Conservation (phyloP, 1,284 basidiomycete genomes). For the Cronartium ribicola region DNA sequence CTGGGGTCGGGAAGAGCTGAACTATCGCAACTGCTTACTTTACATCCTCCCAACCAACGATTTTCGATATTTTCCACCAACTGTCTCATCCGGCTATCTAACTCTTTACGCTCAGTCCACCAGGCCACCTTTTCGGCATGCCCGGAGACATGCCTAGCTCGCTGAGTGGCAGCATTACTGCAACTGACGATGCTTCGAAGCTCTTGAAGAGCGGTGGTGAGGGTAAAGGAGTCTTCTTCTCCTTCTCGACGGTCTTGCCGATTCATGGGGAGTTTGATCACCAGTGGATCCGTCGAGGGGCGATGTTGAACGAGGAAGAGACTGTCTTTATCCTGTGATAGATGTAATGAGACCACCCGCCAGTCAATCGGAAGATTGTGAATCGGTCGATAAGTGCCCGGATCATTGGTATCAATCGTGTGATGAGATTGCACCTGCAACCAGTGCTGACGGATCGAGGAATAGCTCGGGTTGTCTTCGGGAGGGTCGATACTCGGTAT, state of each 20-base stretch:
- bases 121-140: conserved; percentile 57
- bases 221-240: conserved; percentile 67
- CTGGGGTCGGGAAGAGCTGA: neutral
- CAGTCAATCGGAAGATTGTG: conserved; percentile 67
- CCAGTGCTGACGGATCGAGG: neutral
- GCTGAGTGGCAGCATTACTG: conserved; percentile 71
- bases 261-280: conserved; percentile 81
- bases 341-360: conserved; percentile 76
- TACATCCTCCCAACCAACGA: conserved; percentile 96
- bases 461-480: neutral
- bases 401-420: conserved; percentile 20
- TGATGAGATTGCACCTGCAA: conserved; percentile 28
- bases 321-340: conserved; percentile 74
- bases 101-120: conserved; percentile 73
- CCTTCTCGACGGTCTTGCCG: conserved; percentile 71
- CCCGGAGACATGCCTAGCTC: conserved; percentile 65
- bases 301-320: conserved; percentile 79
- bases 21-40: conserved; percentile 58
- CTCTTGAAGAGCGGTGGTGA: conserved; percentile 69
- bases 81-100: conserved; percentile 71
- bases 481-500: neutral
- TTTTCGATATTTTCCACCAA: conserved; percentile 83
- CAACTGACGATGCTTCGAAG: conserved; percentile 70
- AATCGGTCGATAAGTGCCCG: conserved; percentile 44
- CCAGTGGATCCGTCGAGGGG: conserved; percentile 57